A percentile compares a stretch with the other conserved stretches of the same genome.
phyloP scores from a whole-genome alignment of 2,329 filamentous ascomycete genomes.

The Nakataea oryzae region DNA sequence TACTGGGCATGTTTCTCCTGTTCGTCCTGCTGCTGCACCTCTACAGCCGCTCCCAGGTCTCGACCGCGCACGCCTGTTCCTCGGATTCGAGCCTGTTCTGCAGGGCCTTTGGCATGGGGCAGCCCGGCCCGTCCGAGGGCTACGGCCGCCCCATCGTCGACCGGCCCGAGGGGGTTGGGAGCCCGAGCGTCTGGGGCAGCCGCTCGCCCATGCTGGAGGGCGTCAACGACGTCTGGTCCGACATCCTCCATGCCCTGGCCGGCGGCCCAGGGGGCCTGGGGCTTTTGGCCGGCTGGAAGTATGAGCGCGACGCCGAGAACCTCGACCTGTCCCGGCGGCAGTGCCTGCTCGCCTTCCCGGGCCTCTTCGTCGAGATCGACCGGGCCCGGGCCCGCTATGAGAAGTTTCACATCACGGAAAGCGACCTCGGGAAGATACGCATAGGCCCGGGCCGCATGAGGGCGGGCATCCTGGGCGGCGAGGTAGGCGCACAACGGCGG shows the following conservation, averaged over 20 bases:
- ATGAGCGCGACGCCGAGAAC: not conserved
- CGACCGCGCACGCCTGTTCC: not conserved
- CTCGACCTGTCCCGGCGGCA: not conserved
- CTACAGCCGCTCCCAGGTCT: not conserved
- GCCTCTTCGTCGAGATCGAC: not conserved
- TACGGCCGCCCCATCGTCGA: not conserved
- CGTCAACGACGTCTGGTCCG: not conserved
- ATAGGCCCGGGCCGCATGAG: not conserved
- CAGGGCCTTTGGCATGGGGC: not conserved
- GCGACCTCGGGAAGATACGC: not conserved
- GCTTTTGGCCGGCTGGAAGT: not conserved
- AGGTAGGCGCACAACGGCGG: not conserved
- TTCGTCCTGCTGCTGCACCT: not conserved
- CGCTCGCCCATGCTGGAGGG: not conserved
- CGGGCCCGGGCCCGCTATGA: not conserved
- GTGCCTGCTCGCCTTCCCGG: slow-evolving; percentile 1
- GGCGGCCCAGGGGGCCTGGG: not conserved
- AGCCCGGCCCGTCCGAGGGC: not conserved
- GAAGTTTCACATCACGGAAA: not conserved
- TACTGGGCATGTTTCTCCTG: not conserved
- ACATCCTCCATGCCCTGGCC: not conserved
- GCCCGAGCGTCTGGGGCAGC: not conserved
- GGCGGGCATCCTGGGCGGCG: not conserved
- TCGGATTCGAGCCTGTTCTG: not conserved
- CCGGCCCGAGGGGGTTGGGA: not conserved